These are phyloP conservation scores for Diaporthe helianthi DNA, from an alignment of 2,329 filamentous ascomycete genomes.

Conservation along the genomic window DNA sequence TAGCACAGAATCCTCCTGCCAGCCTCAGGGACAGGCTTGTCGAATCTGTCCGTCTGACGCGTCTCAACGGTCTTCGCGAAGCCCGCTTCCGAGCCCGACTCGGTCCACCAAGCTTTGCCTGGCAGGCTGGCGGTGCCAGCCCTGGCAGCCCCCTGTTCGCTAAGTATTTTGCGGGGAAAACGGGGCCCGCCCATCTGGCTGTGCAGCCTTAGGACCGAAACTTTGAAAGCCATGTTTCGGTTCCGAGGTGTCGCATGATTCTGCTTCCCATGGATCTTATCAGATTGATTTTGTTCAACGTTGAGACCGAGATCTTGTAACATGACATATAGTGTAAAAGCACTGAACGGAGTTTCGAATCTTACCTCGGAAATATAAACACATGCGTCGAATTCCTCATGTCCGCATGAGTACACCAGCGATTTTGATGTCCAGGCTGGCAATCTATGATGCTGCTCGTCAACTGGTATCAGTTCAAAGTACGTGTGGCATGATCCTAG, in stretches of 20 bases:
- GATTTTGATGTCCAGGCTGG: neutral
- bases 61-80: constrained; percentile 5
- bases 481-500: neutral
- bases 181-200: constrained; percentile 1
- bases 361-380: neutral
- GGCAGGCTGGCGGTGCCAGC: neutral
- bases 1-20: neutral
- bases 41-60: constrained; percentile 26
- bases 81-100: constrained; percentile 21
- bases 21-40: constrained; percentile 4
- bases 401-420: neutral
- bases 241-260: constrained; percentile 15
- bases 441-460: neutral
- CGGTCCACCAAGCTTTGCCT: neutral
- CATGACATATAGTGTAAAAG: neutral
- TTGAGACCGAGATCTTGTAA: neutral
- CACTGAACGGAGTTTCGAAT: neutral
- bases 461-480: neutral
- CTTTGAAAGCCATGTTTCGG: neutral
- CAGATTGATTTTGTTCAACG: constrained; percentile 15
- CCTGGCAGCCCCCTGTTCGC: neutral
- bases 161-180: constrained; percentile 20
- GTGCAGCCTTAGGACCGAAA: no score
- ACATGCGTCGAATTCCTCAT: neutral
- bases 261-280: constrained; percentile 7